Evolutionary conservation across 345 rosid genomes (phyloP).

Genomic region (Arabidopsis thaliana): TAIR10.1 NC_003076.8:21384501-21385000

Average conservation of each 20-base stretch:
- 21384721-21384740: conserved; percentile 23
- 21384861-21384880: neutral
- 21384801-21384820: neutral
- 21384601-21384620: conserved; percentile 63
- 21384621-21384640: conserved; percentile 20
- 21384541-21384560: conserved; percentile 63
- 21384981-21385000: too few relatives aligned
- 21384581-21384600: conserved; percentile 66
- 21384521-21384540: conserved; percentile 53
- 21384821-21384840: conserved; percentile 24
- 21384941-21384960: neutral
- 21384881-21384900: neutral
- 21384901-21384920: neutral
- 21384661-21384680: conserved; percentile 11
- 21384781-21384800: conserved; percentile 40
- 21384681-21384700: conserved; percentile 22
- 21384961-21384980: neutral
- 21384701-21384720: conserved; percentile 23
- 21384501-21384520: conserved; percentile 60
- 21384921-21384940: neutral
- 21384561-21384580: conserved; percentile 53
- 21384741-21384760: conserved; percentile 11
- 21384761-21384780: conserved; percentile 28
- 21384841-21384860: neutral
- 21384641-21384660: conserved; percentile 17